These are phyloP conservation scores for Detonula confervacea DNA, from an alignment of 352 stramenopile species.

Conservation along the genomic window DNA sequence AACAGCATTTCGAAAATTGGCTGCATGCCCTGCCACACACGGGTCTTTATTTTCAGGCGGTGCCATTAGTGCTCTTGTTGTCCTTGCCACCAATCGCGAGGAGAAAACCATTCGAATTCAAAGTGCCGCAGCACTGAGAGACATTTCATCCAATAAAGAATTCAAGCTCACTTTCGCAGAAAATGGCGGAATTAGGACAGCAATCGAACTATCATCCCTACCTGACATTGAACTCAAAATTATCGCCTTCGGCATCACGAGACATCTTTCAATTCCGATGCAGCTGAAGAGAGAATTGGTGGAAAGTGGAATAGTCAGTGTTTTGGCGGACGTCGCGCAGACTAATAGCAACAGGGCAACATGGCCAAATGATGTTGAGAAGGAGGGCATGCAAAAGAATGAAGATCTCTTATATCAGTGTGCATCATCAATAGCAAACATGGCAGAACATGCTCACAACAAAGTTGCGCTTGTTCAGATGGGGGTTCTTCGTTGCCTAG, in stretches of 20 bases:
- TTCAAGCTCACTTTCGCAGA: conserved; percentile 91
- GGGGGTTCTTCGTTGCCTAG: conserved; percentile 82
- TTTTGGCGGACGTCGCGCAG: conserved; percentile 68
- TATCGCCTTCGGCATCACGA: conserved; percentile 89
- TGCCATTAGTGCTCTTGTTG: conserved; percentile 85
- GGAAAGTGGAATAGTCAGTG: conserved; percentile 69
- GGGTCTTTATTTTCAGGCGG: conserved; percentile 82
- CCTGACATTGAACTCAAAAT: conserved; percentile 82
- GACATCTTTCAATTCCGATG: conserved; percentile 89
- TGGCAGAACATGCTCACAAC: conserved; percentile 92
- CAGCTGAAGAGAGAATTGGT: conserved; percentile 79
- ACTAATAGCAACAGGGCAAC: too few species aligned
- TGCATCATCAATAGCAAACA: conserved; percentile 89
- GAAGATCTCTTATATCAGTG: conserved; percentile 91
- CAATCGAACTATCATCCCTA: conserved; percentile 74
- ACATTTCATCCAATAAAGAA: conserved; percentile 89
- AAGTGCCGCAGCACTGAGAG: conserved; percentile 91
- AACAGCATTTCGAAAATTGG: conserved; percentile 90
- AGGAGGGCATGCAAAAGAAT: conserved; percentile 28
- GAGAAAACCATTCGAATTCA: conserved; percentile 89
- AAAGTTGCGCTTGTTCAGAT: conserved; percentile 89
- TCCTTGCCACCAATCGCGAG: conserved; percentile 84
- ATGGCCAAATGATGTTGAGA: too few species aligned
- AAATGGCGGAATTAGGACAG: conserved; percentile 87
- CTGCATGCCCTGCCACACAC: conserved; percentile 86